Evolutionary conservation across 441 rosid genomes (phyloP).

Genomic region (Bruguiera hainesii): DNA sequence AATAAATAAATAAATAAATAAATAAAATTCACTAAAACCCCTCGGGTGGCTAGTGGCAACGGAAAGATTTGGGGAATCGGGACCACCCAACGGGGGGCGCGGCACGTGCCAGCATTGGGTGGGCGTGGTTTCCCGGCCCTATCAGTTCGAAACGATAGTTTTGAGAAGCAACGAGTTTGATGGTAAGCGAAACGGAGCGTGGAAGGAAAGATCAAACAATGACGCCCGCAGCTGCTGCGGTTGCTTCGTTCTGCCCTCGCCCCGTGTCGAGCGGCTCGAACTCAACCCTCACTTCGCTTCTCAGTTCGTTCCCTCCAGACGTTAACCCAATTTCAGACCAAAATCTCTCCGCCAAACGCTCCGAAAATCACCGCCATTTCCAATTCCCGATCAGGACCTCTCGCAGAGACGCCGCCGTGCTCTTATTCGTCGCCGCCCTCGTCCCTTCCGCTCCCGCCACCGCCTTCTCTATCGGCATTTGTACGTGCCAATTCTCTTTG

Average conservation of each 20-base stretch:
- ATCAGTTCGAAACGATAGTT: too few relatives aligned
- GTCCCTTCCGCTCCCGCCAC: constrained; percentile 37
- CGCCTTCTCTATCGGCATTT: constrained; percentile 78
- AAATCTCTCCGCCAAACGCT: constrained; percentile 17
- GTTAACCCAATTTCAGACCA: constrained; percentile 13
- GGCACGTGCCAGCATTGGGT: too few relatives aligned
- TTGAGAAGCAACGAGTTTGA: too few relatives aligned
- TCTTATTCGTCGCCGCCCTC: constrained; percentile 44
- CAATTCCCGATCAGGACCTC: constrained; percentile 24
- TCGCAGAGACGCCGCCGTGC: constrained; percentile 49
- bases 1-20: too few relatives aligned
- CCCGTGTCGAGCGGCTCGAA: constrained; percentile 33
- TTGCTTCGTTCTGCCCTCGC: constrained; percentile 3
- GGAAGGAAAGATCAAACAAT: constrained; percentile 12
- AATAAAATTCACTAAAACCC: too few relatives aligned
- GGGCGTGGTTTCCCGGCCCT: too few relatives aligned
- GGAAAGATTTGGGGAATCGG: too few relatives aligned
- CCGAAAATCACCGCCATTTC: not conserved
- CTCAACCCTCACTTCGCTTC: constrained; percentile 26
- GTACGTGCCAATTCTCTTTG: constrained; percentile 33
- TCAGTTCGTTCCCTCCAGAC: constrained; percentile 18
- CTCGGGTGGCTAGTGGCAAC: too few relatives aligned
- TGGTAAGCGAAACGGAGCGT: too few relatives aligned
- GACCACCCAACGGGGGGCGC: too few relatives aligned
- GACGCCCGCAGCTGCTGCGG: constrained; percentile 25